Conservation (phyloP, 176 grass and related monocot genomes). For the Oryza nivara region DNA sequence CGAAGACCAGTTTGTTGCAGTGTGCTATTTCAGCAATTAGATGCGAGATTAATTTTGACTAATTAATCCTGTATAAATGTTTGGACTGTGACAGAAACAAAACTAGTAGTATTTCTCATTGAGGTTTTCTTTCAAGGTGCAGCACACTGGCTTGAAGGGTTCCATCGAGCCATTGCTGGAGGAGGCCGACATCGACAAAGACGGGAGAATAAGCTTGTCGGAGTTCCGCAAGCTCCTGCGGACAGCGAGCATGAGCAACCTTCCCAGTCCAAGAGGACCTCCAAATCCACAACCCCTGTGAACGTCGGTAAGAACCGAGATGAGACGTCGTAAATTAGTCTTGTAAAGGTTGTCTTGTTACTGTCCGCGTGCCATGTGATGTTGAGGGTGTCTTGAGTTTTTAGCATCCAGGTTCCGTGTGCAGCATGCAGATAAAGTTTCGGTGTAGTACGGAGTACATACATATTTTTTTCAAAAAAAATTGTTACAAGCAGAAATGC, state of each 20-base stretch:
- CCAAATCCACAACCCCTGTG: constrained; percentile 50
- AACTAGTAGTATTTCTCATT: constrained; percentile 31
- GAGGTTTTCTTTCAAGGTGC: constrained; percentile 42
- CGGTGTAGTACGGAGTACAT: neutral
- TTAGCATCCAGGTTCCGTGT: constrained; percentile 59
- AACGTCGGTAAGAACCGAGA: neutral
- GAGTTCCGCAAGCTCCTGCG: constrained; percentile 87
- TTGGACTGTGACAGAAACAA: constrained; percentile 5
- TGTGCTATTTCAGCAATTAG: constrained; percentile 25
- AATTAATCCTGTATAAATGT: neutral
- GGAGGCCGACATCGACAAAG: constrained; percentile 91
- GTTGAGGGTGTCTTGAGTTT: constrained; percentile 36
- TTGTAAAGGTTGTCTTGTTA: neutral
- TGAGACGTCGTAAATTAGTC: constrained; percentile 4
- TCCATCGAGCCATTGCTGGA: constrained; percentile 83
- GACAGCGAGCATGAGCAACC: constrained; percentile 90
- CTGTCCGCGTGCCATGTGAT: constrained; percentile 45
- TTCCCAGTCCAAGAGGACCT: constrained; percentile 71
- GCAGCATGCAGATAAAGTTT: constrained; percentile 33
- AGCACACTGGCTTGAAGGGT: constrained; percentile 84
- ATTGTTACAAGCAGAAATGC: constrained; percentile 21
- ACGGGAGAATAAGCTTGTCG: constrained; percentile 82
- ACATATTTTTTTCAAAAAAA: constrained; percentile 34
- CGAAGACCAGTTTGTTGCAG: neutral
- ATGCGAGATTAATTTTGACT: neutral